These are phyloP conservation scores for Haematococcus sp. DNA, from an alignment of 139 green algal species.

Conservation along the genomic window DNA sequence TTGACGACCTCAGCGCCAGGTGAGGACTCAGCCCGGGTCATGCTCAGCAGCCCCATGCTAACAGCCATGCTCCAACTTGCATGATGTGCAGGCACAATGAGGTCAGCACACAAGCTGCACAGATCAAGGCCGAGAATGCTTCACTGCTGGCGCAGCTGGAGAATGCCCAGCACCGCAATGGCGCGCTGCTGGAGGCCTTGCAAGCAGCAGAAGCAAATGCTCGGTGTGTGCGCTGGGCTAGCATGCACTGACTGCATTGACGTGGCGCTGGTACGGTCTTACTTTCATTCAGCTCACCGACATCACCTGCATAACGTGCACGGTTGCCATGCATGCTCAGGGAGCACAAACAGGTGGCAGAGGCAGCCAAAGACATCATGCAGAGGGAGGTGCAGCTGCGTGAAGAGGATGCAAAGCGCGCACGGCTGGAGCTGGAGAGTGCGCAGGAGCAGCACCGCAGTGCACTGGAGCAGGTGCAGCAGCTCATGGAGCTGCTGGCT, in stretches of 20 bases:
- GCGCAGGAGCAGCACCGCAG: constrained; percentile 12
- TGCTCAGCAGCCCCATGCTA: not conserved
- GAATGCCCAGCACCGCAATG: not conserved
- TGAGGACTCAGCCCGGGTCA: not conserved
- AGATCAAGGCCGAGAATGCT: not conserved
- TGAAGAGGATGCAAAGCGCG: not conserved
- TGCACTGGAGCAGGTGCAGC: constrained; percentile 20
- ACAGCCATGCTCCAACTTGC: not conserved
- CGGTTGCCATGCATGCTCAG: too few species aligned
- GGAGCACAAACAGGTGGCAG: not conserved
- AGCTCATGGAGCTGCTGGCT: constrained; percentile 19
- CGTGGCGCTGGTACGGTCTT: too few species aligned
- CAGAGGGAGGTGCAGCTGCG: constrained; percentile 23
- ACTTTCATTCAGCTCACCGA: too few species aligned
- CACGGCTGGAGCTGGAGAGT: constrained; percentile 5
- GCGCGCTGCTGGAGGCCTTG: not conserved
- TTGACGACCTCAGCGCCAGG: constrained; percentile 1
- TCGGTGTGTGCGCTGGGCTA: constrained; percentile 5
- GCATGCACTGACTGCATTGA: too few species aligned
- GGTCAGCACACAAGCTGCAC: not conserved
- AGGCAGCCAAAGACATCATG: constrained; percentile 8
- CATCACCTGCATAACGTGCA: too few species aligned
- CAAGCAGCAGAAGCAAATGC: not conserved
- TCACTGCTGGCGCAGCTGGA: constrained; percentile 3
- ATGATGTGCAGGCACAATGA: not conserved